Evolutionary conservation across 371 early-diverging fungal genomes (phyloP).

Genomic region (Encephalitozoon hellem): DNA sequence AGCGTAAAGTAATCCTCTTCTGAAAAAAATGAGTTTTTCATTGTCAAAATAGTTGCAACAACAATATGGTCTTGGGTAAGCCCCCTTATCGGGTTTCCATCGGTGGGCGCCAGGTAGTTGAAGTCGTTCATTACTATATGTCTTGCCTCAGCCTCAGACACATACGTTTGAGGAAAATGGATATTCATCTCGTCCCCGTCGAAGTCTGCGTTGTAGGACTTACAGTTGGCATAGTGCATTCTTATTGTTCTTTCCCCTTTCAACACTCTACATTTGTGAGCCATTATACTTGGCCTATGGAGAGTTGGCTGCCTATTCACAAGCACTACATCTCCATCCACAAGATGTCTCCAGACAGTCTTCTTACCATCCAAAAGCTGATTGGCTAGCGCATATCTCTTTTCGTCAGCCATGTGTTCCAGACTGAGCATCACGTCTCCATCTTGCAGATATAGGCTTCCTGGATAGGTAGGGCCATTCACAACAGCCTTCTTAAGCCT

Average conservation of each 20-base stretch:
- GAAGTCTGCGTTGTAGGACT: constrained; percentile 96
- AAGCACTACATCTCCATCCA: constrained; percentile 88
- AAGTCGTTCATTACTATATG: constrained; percentile 84
- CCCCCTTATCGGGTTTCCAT: constrained; percentile 93
- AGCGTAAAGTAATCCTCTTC: constrained; percentile 82
- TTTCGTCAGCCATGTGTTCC: constrained; percentile 69
- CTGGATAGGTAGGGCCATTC: constrained; percentile 96
- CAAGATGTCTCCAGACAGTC: constrained; percentile 86
- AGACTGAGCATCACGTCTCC: constrained; percentile 65
- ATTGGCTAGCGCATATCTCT: constrained; percentile 83
- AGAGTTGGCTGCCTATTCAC: constrained; percentile 98
- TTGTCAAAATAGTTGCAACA: constrained; percentile 81
- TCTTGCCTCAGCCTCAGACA: constrained; percentile 84
- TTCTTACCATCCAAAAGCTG: constrained; percentile 74
- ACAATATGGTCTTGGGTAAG: constrained; percentile 98
- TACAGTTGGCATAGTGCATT: constrained; percentile 95
- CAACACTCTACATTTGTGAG: constrained; percentile 85
- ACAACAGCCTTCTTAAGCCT: constrained; percentile 82
- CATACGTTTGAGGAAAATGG: constrained; percentile 94
- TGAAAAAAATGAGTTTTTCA: constrained; percentile 76
- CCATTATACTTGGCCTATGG: constrained; percentile 98
- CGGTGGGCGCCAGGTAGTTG: constrained; percentile 92
- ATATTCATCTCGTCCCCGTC: constrained; percentile 99
- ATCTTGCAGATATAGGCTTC: constrained; percentile 65
- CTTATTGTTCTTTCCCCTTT: constrained; percentile 94